A percentile compares a stretch with the other conserved stretches of the same genome.
Conservation (phyloP, 2,329 filamentous ascomycete species). For the Colletotrichum sp. region DNA sequence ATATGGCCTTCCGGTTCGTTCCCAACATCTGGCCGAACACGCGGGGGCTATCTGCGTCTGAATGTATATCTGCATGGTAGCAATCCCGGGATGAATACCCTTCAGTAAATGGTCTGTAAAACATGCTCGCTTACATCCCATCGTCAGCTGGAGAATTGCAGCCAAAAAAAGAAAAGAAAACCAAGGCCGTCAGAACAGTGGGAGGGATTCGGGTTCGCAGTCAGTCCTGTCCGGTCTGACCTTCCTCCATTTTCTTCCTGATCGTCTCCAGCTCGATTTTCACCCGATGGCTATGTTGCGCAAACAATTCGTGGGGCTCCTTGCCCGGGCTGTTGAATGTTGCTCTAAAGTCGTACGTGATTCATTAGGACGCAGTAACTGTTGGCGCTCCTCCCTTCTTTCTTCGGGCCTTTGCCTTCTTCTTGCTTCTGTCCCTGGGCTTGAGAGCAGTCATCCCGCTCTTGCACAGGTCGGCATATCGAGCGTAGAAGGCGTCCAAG, state of each 20-base stretch:
- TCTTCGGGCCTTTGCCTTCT: constrained; percentile 79
- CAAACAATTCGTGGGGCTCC: not conserved
- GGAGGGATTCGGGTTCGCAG: not conserved
- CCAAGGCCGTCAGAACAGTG: not conserved
- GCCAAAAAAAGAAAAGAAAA: not conserved
- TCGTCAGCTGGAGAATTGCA: not conserved
- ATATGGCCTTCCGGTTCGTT: not conserved
- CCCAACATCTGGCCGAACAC: not conserved
- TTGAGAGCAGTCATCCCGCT: constrained; percentile 86
- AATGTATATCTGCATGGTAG: not conserved
- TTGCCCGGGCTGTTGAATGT: not conserved
- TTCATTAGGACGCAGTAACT: not conserved
- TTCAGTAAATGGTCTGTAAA: not conserved
- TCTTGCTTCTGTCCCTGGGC: constrained; percentile 90
- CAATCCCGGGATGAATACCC: not conserved
- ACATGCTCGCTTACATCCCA: not conserved
- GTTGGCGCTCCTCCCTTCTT: constrained; percentile 51
- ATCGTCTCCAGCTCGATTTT: not conserved
- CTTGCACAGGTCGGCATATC: constrained; percentile 93
- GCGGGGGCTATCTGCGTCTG: not conserved
- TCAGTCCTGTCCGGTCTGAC: not conserved
- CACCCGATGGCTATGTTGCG: not conserved
- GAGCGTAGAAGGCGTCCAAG: constrained; percentile 79
- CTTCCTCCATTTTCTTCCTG: not conserved
- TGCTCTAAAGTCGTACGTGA: not conserved